Percentiles rank a stretch among this genome's conserved stretches.
Conservation (phyloP, 148 eudicot genomes). For the Silene conica region DNA sequence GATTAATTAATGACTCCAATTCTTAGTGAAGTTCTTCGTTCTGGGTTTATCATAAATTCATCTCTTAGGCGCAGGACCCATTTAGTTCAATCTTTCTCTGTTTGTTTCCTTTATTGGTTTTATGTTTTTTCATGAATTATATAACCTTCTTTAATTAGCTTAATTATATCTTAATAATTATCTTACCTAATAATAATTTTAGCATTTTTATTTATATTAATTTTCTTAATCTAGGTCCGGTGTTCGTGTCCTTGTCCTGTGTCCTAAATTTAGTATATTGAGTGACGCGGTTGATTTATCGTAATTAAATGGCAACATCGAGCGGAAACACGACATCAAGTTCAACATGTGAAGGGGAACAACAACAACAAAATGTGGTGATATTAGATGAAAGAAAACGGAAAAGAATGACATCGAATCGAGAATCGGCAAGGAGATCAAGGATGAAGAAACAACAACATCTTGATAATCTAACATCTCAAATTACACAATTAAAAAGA, state of each 20-base stretch:
- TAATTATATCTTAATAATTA: conserved; percentile 1
- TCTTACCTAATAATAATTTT: background rate
- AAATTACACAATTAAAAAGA: conserved; percentile 32
- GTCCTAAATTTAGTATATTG: no score
- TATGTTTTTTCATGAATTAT: conserved; percentile 58
- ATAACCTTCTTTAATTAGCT: background rate
- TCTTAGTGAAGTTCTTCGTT: conserved; percentile 59
- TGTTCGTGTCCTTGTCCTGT: no score
- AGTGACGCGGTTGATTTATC: background rate
- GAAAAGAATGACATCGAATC: conserved; percentile 63
- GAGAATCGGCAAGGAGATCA: conserved; percentile 75
- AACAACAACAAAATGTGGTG: conserved; percentile 23
- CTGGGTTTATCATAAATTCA: conserved; percentile 65
- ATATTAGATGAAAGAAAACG: conserved; percentile 53
- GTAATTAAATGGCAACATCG: conserved; percentile 41
- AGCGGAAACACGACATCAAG: conserved; percentile 53
- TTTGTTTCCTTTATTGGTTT: conserved; percentile 73
- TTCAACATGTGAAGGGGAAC: conserved; percentile 49
- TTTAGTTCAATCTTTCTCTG: conserved; percentile 77
- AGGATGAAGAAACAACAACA: conserved; percentile 68
- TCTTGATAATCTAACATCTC: conserved; percentile 49
- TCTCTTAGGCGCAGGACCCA: conserved; percentile 64
- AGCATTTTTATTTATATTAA: background rate
- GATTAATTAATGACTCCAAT: conserved; percentile 51
- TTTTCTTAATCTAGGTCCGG: conserved; percentile 21